These are phyloP conservation scores for Mycosphaerelloides madeirae DNA, from an alignment of 2,329 filamentous ascomycete species.

Conservation along the genomic window DNA sequence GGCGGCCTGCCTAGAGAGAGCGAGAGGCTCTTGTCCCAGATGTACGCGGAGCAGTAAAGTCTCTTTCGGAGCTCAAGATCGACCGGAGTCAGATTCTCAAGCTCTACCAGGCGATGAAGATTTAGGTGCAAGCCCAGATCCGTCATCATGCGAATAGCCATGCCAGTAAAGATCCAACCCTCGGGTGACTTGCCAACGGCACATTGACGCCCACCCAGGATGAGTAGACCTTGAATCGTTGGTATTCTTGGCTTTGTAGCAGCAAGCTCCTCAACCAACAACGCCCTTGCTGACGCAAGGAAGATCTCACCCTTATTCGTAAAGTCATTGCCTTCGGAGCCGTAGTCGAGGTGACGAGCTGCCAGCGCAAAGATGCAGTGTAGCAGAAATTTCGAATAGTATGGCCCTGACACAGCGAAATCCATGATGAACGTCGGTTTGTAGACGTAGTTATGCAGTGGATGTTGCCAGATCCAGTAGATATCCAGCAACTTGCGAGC, in stretches of 20 bases:
- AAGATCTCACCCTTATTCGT: constrained; percentile 3
- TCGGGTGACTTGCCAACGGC: too few relatives aligned
- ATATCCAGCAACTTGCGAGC: neutral
- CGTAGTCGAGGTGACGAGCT: constrained; percentile 1
- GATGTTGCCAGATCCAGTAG: neutral
- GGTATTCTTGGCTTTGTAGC: constrained; percentile 3
- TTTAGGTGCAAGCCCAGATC: too few relatives aligned
- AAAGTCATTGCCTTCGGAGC: neutral
- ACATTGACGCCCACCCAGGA: too few relatives aligned
- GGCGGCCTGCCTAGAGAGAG: constrained; percentile 4
- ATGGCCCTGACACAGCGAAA: constrained; percentile 3
- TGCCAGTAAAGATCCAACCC: too few relatives aligned
- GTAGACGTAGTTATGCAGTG: neutral
- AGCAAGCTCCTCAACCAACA: constrained; percentile 1
- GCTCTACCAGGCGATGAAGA: too few relatives aligned
- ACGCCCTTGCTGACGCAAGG: neutral
- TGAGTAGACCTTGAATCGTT: constrained; percentile 2
- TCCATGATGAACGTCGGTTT: constrained; percentile 4
- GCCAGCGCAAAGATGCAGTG: constrained; percentile 4
- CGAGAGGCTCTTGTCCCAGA: too few relatives aligned
- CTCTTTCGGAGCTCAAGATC: too few relatives aligned
- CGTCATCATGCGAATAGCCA: too few relatives aligned
- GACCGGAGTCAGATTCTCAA: too few relatives aligned
- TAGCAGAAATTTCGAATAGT: constrained; percentile 7
- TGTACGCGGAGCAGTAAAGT: too few relatives aligned